Percentiles rank a stretch among this genome's conserved stretches.
phyloP scores from a whole-genome alignment of 768 basidiomycete species.

The Termitomyces sp. region DNA sequence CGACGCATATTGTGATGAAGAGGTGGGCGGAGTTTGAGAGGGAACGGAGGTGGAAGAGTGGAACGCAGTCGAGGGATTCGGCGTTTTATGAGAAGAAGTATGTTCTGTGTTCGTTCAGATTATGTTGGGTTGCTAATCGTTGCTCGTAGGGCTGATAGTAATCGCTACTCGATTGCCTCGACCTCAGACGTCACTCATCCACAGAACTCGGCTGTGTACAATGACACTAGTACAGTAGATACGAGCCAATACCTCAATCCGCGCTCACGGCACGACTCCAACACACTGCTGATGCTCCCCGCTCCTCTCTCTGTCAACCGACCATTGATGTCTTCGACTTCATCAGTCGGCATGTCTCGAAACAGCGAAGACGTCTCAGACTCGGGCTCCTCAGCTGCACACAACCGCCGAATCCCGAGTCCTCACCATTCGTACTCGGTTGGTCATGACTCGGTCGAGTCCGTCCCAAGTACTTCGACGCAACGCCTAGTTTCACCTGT shows the following conservation, averaged over 20 bases:
- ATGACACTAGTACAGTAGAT: conserved; percentile 63
- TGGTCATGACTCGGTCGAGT: conserved; percentile 39
- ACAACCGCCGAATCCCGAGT: conserved; percentile 41
- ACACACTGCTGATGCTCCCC: conserved; percentile 68
- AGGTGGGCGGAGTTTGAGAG: conserved; percentile 98
- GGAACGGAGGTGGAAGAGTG: conserved; percentile 90
- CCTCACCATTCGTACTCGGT: conserved; percentile 27
- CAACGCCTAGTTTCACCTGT: conserved; percentile 31
- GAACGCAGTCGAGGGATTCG: conserved; percentile 78
- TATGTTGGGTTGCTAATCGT: background rate
- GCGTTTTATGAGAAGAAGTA: conserved; percentile 74
- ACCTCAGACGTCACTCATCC: conserved; percentile 70
- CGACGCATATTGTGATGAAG: conserved; percentile 97
- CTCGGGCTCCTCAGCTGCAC: conserved; percentile 39
- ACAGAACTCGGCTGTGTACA: conserved; percentile 40
- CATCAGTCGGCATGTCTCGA: conserved; percentile 40
- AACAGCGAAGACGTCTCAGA: conserved; percentile 48
- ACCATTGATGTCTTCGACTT: conserved; percentile 46
- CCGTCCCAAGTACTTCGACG: conserved; percentile 18
- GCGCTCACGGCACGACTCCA: conserved; percentile 67
- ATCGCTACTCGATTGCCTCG: conserved; percentile 76
- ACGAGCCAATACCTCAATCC: conserved; percentile 42
- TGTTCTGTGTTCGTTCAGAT: conserved; percentile 2
- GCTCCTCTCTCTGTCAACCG: conserved; percentile 67
- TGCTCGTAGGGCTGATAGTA: conserved; percentile 30